These are phyloP conservation scores for Globisporangium carolinianum DNA, from an alignment of 352 stramenopile species.

Conservation along the genomic window DNA sequence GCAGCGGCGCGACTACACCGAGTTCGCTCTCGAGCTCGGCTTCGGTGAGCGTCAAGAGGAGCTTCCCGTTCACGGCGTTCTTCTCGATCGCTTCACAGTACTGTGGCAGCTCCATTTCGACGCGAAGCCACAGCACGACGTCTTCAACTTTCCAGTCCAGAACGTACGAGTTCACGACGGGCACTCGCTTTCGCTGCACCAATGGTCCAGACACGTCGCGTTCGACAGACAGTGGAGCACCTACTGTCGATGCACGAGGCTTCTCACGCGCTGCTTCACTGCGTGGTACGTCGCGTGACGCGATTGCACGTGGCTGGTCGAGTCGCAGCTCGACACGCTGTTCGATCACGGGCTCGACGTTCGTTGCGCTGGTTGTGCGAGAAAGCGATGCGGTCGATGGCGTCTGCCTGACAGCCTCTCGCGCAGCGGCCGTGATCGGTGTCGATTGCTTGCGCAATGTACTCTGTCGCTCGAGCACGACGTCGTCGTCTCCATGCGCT, in stretches of 20 bases:
- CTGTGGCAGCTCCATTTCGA: slow-evolving; percentile 39
- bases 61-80: slow-evolving; percentile 36
- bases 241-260: background rate
- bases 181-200: background rate
- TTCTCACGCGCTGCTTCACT: background rate
- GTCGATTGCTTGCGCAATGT: background rate
- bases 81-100: slow-evolving; percentile 26
- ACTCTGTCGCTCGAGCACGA: background rate
- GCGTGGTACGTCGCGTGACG: background rate
- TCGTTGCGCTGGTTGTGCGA: background rate
- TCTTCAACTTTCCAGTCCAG: slow-evolving; percentile 49
- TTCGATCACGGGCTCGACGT: background rate
- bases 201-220: too few species aligned
- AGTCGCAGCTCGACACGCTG: background rate
- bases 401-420: background rate
- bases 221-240: background rate
- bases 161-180: slow-evolving; percentile 14
- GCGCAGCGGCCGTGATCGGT: background rate
- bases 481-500: background rate
- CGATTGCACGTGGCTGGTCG: background rate
- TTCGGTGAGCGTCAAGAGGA: slow-evolving; percentile 33
- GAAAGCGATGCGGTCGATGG: background rate
- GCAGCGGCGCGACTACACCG: slow-evolving; percentile 22
- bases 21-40: slow-evolving; percentile 31
- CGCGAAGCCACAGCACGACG: slow-evolving; percentile 33